A percentile compares a stretch with the other conserved stretches of the same genome.
Conservation (phyloP, 768 basidiomycete genomes). For the Lactarius deliciosus region DNA sequence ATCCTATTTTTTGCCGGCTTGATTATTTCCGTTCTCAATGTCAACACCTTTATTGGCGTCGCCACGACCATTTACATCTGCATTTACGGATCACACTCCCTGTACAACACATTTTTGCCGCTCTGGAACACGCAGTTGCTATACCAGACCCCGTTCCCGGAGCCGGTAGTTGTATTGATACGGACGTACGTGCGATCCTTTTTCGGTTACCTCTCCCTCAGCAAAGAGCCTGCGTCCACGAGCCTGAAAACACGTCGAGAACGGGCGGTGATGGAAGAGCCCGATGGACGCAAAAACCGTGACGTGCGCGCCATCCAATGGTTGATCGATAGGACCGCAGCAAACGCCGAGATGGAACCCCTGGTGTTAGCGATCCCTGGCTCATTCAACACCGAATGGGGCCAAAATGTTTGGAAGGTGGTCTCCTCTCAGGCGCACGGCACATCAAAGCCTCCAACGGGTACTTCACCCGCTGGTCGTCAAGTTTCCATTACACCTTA, state of each 20-base stretch:
- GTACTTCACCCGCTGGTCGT: too few relatives aligned
- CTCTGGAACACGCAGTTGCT: not conserved
- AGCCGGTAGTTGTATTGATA: too few relatives aligned
- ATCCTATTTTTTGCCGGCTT: slow-evolving; percentile 14
- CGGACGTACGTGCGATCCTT: not conserved
- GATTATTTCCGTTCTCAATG: not conserved
- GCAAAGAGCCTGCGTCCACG: too few relatives aligned
- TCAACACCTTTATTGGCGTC: not conserved
- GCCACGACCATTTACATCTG: not conserved
- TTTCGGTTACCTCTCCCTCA: not conserved
- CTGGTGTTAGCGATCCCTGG: slow-evolving; percentile 5
- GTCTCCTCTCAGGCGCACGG: not conserved
- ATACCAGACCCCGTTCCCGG: not conserved
- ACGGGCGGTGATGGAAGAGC: not conserved
- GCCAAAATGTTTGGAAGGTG: not conserved
- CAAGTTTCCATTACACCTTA: not conserved
- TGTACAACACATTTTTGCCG: not conserved
- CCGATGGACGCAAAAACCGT: not conserved
- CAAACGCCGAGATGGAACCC: not conserved
- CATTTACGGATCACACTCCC: not conserved
- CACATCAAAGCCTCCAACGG: not conserved
- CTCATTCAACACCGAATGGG: slow-evolving; percentile 8
- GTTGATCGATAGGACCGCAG: not conserved
- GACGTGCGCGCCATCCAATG: slow-evolving; percentile 10
- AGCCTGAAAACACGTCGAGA: not conserved